phyloP scores from a whole-genome alignment of 2,329 filamentous ascomycete species.

The Monosporascus sp. region DNA sequence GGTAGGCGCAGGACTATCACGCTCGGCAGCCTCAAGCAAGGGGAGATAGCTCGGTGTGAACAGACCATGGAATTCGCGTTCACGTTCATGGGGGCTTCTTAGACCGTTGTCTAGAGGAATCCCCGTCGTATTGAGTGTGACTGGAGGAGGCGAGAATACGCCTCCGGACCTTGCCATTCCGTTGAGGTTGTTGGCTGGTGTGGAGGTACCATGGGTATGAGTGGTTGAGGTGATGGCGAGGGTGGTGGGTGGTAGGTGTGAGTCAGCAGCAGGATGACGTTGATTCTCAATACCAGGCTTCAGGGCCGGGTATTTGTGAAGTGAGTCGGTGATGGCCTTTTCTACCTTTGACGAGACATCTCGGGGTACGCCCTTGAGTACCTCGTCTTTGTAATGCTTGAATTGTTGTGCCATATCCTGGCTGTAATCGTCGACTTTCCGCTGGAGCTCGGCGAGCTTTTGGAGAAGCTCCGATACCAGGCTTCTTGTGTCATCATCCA shows the following conservation, averaged over 20 bases:
- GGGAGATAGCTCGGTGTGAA: slow-evolving; percentile 60
- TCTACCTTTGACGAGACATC: slow-evolving; percentile 42
- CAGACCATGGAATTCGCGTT: slow-evolving; percentile 55
- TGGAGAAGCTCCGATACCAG: slow-evolving; percentile 47
- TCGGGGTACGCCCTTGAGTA: slow-evolving; percentile 43
- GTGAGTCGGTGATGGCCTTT: slow-evolving; percentile 39
- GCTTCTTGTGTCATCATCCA: slow-evolving; percentile 44
- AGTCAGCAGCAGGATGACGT: neutral
- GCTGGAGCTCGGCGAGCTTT: slow-evolving; percentile 52
- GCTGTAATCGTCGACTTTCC: slow-evolving; percentile 51
- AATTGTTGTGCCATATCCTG: slow-evolving; percentile 54
- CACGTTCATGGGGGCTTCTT: slow-evolving; percentile 47
- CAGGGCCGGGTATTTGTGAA: slow-evolving; percentile 41
- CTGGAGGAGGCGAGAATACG: slow-evolving; percentile 33
- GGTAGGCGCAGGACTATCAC: slow-evolving; percentile 13
- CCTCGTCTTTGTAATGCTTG: slow-evolving; percentile 44
- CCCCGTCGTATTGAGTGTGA: slow-evolving; percentile 34
- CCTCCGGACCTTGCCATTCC: slow-evolving; percentile 17
- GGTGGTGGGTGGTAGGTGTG: slow-evolving; percentile 1
- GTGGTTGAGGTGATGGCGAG: slow-evolving; percentile 4
- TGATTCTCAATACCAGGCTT: slow-evolving; percentile 28
- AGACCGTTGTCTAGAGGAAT: slow-evolving; percentile 30
- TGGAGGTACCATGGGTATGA: slow-evolving; percentile 3
- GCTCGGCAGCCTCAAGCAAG: slow-evolving; percentile 46
- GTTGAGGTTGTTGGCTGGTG: slow-evolving; percentile 8